These are phyloP conservation scores for Daldinia childiae DNA, from an alignment of 495 filamentous ascomycete genomes.

Conservation along the genomic window DNA sequence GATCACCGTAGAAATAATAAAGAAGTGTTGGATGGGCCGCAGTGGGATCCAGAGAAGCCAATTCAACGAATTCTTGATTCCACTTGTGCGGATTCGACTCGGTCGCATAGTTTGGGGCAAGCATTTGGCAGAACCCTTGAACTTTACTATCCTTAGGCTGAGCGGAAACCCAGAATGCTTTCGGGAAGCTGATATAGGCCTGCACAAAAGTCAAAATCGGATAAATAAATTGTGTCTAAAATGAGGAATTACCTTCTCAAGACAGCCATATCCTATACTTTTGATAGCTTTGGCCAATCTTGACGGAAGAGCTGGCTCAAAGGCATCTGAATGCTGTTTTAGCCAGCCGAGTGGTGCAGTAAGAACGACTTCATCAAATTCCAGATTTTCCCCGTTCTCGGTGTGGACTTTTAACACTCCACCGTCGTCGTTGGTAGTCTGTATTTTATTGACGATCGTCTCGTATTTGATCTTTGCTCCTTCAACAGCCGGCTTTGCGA, in stretches of 20 bases:
- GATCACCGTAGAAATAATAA: slow-evolving; percentile 86
- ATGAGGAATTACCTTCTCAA: slow-evolving; percentile 74
- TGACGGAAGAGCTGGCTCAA: slow-evolving; percentile 73
- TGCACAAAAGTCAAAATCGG: slow-evolving; percentile 38
- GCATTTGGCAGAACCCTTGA: slow-evolving; percentile 72
- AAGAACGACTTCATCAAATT: slow-evolving; percentile 86
- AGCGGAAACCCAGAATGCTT: slow-evolving; percentile 64
- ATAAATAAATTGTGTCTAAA: background rate
- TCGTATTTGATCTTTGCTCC: slow-evolving; percentile 70
- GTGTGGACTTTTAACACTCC: slow-evolving; percentile 64
- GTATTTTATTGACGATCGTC: slow-evolving; percentile 51
- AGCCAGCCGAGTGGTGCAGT: slow-evolving; percentile 91
- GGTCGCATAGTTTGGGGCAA: slow-evolving; percentile 69
- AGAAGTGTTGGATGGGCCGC: slow-evolving; percentile 85
- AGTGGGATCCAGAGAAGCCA: slow-evolving; percentile 69
- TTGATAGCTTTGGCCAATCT: slow-evolving; percentile 76
- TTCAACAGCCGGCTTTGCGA: slow-evolving; percentile 70
- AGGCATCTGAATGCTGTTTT: slow-evolving; percentile 75
- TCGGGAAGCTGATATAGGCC: slow-evolving; percentile 87
- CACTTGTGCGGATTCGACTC: slow-evolving; percentile 70
- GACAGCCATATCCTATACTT: slow-evolving; percentile 81
- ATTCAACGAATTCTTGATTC: slow-evolving; percentile 82
- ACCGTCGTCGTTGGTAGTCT: slow-evolving; percentile 56
- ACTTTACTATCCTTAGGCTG: slow-evolving; percentile 42
- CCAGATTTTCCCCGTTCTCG: slow-evolving; percentile 57